These are phyloP conservation scores for Neurospora hispaniola DNA, from an alignment of 495 filamentous ascomycete genomes.

Conservation along the genomic window DNA sequence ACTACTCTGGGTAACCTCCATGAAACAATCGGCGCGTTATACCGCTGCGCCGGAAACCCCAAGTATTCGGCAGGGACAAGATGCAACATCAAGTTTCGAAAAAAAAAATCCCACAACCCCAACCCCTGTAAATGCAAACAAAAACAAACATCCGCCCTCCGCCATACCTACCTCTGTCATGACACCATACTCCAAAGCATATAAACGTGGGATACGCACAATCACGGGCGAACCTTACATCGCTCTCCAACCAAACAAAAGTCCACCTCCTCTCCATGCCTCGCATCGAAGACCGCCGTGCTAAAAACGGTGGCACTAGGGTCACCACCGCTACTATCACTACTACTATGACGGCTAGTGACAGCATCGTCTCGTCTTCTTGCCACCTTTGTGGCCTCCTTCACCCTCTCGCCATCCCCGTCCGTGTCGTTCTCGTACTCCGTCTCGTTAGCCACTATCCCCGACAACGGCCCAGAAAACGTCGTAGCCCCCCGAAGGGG, in stretches of 20 bases:
- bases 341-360: neutral
- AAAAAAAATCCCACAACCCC: neutral
- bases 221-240: neutral
- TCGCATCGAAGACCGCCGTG: neutral
- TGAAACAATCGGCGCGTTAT: neutral
- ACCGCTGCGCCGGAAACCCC: neutral
- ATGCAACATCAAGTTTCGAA: neutral
- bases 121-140: neutral
- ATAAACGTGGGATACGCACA: neutral
- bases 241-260: neutral
- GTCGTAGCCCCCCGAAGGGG: neutral
- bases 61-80: neutral
- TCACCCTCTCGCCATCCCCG: neutral
- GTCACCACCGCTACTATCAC: neutral
- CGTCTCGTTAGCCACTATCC: neutral
- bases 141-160: neutral
- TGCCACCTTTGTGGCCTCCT: neutral
- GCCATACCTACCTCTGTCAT: neutral
- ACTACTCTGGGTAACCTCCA: neutral
- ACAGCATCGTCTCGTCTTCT: neutral
- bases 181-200: neutral
- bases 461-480: neutral
- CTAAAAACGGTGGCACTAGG: neutral
- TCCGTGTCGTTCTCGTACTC: neutral
- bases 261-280: neutral